Conservation (phyloP, 2,329 filamentous ascomycete genomes). For the Bipolaris cookei region DNA sequence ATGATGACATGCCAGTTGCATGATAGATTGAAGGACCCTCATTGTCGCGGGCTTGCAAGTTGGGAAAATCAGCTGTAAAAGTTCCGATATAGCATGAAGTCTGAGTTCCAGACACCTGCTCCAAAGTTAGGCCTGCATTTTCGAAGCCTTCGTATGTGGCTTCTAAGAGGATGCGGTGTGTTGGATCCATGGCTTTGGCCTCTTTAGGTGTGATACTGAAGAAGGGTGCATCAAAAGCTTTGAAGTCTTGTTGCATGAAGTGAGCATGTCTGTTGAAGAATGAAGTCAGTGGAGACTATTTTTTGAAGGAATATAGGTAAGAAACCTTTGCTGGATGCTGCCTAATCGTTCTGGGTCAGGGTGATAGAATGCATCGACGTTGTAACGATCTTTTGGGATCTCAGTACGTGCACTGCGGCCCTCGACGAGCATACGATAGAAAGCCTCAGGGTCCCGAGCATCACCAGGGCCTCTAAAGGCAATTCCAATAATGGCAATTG, state of each 20-base stretch:
- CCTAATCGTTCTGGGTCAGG: constrained; percentile 9
- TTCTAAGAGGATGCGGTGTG: constrained; percentile 38
- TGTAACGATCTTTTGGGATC: constrained; percentile 34
- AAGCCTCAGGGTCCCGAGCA: constrained; percentile 10
- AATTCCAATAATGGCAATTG: constrained; percentile 11
- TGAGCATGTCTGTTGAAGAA: constrained; percentile 5
- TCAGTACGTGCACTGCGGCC: constrained; percentile 41
- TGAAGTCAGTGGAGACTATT: neutral
- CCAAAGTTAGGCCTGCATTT: constrained; percentile 29
- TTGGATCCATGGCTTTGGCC: constrained; percentile 35
- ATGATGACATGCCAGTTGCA: constrained; percentile 10
- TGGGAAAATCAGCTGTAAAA: constrained; percentile 23
- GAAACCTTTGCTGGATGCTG: constrained; percentile 18
- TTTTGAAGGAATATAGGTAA: fast-evolving
- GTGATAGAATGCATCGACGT: constrained; percentile 24
- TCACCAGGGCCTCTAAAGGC: constrained; percentile 9
- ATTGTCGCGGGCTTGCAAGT: constrained; percentile 10
- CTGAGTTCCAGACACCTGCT: constrained; percentile 22
- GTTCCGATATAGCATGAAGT: constrained; percentile 27
- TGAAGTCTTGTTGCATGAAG: constrained; percentile 36
- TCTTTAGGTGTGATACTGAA: constrained; percentile 29
- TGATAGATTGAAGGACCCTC: constrained; percentile 12
- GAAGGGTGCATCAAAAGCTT: constrained; percentile 46
- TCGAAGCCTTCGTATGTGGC: constrained; percentile 48
- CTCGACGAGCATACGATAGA: constrained; percentile 27